Conservation (phyloP, 352 stramenopile genomes). For the Paralagenidium karlingii region DNA sequence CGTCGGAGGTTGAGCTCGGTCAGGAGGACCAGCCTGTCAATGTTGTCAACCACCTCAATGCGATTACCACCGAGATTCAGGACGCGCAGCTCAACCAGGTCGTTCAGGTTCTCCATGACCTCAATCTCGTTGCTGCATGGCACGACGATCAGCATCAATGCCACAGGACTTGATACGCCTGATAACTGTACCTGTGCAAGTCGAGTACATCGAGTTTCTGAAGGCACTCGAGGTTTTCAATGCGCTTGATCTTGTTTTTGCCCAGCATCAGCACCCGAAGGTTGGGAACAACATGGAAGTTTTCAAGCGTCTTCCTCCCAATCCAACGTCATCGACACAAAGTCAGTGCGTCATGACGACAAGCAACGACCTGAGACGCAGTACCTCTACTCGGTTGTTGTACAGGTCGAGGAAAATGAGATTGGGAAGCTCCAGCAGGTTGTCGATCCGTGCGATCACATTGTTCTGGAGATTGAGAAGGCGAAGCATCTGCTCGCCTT, state of each 20-base stretch:
- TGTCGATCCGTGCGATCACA: conserved; percentile 69
- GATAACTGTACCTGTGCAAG: conserved; percentile 52
- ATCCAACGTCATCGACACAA: not conserved
- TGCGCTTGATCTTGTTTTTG: conserved; percentile 71
- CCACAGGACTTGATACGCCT: not conserved
- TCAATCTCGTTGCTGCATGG: conserved; percentile 74
- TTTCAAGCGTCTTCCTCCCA: conserved; percentile 39
- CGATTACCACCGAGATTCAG: conserved; percentile 86
- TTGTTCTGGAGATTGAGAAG: conserved; percentile 91
- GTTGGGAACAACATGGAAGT: conserved; percentile 68
- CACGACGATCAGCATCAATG: not conserved
- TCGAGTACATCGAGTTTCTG: conserved; percentile 88
- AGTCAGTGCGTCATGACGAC: not conserved
- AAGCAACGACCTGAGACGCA: not conserved
- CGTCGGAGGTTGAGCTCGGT: conserved; percentile 86
- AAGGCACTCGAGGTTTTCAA: conserved; percentile 76
- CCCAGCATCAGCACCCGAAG: conserved; percentile 88
- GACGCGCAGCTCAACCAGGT: conserved; percentile 75
- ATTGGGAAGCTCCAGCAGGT: conserved; percentile 74
- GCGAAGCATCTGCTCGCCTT: conserved; percentile 81
- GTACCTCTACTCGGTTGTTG: conserved; percentile 84
- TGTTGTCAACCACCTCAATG: conserved; percentile 63
- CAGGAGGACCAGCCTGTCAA: conserved; percentile 62
- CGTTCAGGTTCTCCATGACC: conserved; percentile 76
- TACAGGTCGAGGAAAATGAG: conserved; percentile 90